Evolutionary conservation across 495 filamentous ascomycete genomes (phyloP).

Genomic region (Pyrenopolyporus hunteri): DNA sequence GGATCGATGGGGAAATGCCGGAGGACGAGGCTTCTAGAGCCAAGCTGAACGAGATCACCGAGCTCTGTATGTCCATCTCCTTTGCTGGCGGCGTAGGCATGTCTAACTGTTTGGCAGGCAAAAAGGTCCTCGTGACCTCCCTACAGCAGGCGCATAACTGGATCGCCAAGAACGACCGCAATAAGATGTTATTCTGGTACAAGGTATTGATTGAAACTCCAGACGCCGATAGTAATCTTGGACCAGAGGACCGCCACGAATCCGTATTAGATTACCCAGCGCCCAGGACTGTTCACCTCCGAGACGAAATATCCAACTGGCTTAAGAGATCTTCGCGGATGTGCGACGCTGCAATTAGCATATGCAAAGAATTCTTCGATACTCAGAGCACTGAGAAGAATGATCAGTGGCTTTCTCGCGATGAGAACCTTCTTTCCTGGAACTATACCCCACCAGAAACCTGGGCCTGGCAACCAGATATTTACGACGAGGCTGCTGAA

Average conservation of each 20-base stretch:
- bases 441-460: slow-evolving; percentile 50
- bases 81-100: background rate
- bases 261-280: slow-evolving; percentile 36
- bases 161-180: slow-evolving; percentile 86
- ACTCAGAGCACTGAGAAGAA: slow-evolving; percentile 35
- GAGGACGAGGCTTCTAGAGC: slow-evolving; percentile 64
- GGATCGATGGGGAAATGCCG: slow-evolving; percentile 80
- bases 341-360: slow-evolving; percentile 48
- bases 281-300: slow-evolving; percentile 41
- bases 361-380: slow-evolving; percentile 50
- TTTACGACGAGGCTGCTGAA: slow-evolving; percentile 41
- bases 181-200: slow-evolving; percentile 90
- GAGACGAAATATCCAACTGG: slow-evolving; percentile 53
- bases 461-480: slow-evolving; percentile 40
- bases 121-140: slow-evolving; percentile 86
- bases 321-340: slow-evolving; percentile 59
- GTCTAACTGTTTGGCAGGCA: slow-evolving; percentile 61
- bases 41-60: slow-evolving; percentile 60
- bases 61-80: slow-evolving; percentile 53
- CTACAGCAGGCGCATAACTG: slow-evolving; percentile 93
- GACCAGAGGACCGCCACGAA: slow-evolving; percentile 46
- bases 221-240: slow-evolving; percentile 49
- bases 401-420: slow-evolving; percentile 44
- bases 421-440: slow-evolving; percentile 46
- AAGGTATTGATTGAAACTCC: slow-evolving; percentile 64